Conservation (phyloP, 257 asterid species). For the Solanum pinnatisectum region DNA sequence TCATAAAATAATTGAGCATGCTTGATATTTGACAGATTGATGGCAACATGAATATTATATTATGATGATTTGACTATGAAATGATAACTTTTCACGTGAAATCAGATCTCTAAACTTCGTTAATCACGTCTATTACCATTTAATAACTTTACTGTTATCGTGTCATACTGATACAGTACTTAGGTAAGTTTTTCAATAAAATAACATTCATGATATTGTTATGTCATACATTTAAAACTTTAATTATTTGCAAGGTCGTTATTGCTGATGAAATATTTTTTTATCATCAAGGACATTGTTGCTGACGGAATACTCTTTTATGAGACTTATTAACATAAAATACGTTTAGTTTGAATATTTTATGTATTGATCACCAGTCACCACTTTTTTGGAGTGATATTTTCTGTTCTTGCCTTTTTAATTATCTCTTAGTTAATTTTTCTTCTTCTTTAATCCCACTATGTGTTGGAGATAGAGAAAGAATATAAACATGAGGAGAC, state of each 20-base stretch:
- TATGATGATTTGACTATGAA: not conserved
- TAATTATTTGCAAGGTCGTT: not conserved
- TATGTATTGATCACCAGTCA: not conserved
- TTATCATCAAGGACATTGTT: not conserved
- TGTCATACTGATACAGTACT: not conserved
- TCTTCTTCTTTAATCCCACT: not conserved
- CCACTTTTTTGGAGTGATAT: not conserved
- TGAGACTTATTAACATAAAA: not conserved
- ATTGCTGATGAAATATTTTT: not conserved
- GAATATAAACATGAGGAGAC: not conserved
- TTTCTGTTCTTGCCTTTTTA: not conserved
- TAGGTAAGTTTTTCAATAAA: not conserved
- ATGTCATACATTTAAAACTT: not conserved
- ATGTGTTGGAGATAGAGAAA: not conserved
- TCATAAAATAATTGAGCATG: not conserved
- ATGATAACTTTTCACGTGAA: not conserved
- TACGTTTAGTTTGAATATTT: not conserved
- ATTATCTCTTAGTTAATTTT: not conserved
- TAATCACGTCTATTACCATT: not conserved
- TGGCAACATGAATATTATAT: not conserved
- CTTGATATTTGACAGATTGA: not conserved
- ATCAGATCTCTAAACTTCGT: not conserved
- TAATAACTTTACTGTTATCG: not conserved
- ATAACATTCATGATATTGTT: not conserved
- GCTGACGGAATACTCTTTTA: not conserved